Base-by-base conservation (phyloP, 768 basidiomycete species). In the Paxillus ammoniavirescens region DNA sequence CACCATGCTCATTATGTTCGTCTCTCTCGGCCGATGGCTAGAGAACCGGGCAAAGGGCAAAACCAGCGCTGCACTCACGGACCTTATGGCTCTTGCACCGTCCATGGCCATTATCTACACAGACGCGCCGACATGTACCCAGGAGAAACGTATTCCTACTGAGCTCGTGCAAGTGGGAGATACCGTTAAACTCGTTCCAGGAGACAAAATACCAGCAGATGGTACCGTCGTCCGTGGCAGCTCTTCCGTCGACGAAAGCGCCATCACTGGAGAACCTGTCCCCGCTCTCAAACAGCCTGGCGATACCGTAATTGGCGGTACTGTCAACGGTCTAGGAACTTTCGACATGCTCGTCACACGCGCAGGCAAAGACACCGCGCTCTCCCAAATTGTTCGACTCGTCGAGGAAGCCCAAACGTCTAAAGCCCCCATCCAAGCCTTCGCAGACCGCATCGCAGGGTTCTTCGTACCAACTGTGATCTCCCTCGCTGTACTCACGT, bases 321-420 rank as follows among this genome's bases (percentile, higher is more conserved):
- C 97, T 0, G 85, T 99, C 67, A 99, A 99, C 62, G 93, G 94
- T 4, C 77, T 95, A 8, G 97, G 97, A n/a, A 93, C 94, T 1
- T 91, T 98, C 70, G 93, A 98, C 67, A 94, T 99, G 88, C 72
- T 87, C 31, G 93, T 99, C 62, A 94, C 91, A 1, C 89, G 94
- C 12, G 94, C 97, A 4, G 97, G 97, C 37, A 90, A 93, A 63
- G 94, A 99, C 66, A 98, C 97, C 0, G 94, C 97, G 0, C 80
- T 99, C 9, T 83, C 94, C 4, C 97, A 98, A 73, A 98, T 99
- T 58, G 96, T 98, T 55, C 86, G 86, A 61, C 86, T 98, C 50
- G 97, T 99, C 57, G 95, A 98, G 66, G 94, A 98, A 40, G 97
- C 97, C 1, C 97, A 98, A 72, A 98, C 95, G 3, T 90, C 87